Percentiles rank a stretch among this genome's conserved stretches.
phyloP scores from a whole-genome alignment of 228 moss, liverwort and hornwort genomes.

The Sphagnum fallax region DNA sequence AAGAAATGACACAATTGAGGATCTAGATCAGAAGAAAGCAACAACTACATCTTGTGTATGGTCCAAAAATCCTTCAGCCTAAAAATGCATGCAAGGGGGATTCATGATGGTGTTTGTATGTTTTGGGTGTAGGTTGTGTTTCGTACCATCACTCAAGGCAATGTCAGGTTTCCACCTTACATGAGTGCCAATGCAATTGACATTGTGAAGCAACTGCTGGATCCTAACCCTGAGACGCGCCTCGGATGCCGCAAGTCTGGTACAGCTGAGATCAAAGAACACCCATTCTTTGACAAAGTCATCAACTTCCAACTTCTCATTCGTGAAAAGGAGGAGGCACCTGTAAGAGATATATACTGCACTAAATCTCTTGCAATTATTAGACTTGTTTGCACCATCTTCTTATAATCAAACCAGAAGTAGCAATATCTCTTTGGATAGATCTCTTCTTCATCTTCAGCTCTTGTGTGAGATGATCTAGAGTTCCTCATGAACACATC shows the following conservation, averaged over 20 bases:
- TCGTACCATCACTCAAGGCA: constrained; percentile 82
- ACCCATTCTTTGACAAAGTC: constrained; percentile 77
- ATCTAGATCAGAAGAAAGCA: no score
- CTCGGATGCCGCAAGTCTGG: constrained; percentile 76
- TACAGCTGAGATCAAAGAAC: constrained; percentile 67
- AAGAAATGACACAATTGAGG: no score
- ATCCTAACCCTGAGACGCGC: constrained; percentile 89
- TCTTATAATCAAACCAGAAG: no score
- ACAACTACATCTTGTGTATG: no score
- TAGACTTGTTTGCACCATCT: not conserved
- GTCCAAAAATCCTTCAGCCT: no score
- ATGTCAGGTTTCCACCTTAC: constrained; percentile 65
- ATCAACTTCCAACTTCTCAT: constrained; percentile 89
- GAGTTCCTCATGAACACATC: not conserved
- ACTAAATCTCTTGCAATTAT: not conserved
- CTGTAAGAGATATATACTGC: constrained; percentile 34
- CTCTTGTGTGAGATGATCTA: not conserved
- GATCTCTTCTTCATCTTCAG: not conserved
- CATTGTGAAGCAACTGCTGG: constrained; percentile 62
- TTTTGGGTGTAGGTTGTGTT: constrained; percentile 56
- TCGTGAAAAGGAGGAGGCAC: constrained; percentile 85
- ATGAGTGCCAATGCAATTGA: constrained; percentile 65
- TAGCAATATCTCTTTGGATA: no score
- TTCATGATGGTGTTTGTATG: not conserved
- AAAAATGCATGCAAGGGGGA: not conserved